Base-by-base conservation (phyloP, 2,329 filamentous ascomycete genomes). In the Knoxdaviesia proteae region DNA sequence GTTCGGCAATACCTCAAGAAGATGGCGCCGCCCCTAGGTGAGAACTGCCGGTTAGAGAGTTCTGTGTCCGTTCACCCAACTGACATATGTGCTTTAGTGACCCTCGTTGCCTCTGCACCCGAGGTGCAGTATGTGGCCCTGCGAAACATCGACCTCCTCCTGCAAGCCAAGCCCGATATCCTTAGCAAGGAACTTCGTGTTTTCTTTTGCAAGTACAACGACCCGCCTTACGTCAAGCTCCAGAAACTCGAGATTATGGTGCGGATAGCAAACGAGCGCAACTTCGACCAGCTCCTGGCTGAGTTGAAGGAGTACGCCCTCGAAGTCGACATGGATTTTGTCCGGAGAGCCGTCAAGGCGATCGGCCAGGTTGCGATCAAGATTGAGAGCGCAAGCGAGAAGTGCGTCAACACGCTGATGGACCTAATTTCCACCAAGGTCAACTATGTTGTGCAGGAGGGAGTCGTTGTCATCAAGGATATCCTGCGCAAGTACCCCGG, bases 141-240 rank as follows among this genome's bases (percentile, higher is more conserved):
- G 41, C 71, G 88, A 49, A 98, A 98, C 58, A 98, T 98, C 54
- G 90, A 98, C 52, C 74, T 98, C 34, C 69, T 98, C 5, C 69
- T 98, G 31, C 90, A 98, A 59, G 90, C 92, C 51, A 88, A 94
- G 59, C 86, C 90, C 7, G 87, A 94, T 51, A 94, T 98, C 44
- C 69, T 98, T 7, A 93, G 84, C 68, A 96, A 96, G 60, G 90
- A 98, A 60, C 76, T 98, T 54, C 77, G 90, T 38, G 90, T 98
- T 6, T 98, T 98, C 65, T 98, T 98, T 65, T 98, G 90, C 78
- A 98, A 98, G 63, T 98, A 98, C 65, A 96, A 96, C 57, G 90
- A 98, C 52, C 88, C 90, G 2, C 86, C 86, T 29, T 98, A 98
- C 57, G 78, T 98, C 53, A 98, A 98, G 61, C 76, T 98, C 46